Percentiles rank a stretch among this genome's conserved stretches.
Conservation (phyloP, 1,284 basidiomycete genomes). For the Irpex lacteus region DNA sequence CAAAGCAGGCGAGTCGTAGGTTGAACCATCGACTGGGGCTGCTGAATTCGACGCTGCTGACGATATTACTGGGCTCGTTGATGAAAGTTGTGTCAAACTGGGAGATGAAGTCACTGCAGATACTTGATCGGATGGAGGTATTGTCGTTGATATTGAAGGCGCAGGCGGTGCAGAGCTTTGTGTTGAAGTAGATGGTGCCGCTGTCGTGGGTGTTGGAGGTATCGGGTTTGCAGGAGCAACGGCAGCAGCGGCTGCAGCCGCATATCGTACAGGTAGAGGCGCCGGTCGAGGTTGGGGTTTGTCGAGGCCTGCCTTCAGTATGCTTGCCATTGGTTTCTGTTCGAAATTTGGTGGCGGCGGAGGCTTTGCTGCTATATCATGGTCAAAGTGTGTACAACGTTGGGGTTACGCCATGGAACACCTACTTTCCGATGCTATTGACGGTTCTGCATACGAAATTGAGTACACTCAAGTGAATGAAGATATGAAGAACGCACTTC, state of each 20-base stretch:
- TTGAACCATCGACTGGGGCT: slow-evolving; percentile 66
- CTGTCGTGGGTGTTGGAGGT: slow-evolving; percentile 25
- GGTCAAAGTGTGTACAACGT: slow-evolving; percentile 15
- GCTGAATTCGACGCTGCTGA: slow-evolving; percentile 63
- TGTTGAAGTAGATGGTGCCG: slow-evolving; percentile 35
- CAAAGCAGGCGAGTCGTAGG: slow-evolving; percentile 69
- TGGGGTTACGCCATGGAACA: background rate
- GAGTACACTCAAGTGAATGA: slow-evolving; percentile 4
- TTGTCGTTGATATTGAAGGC: slow-evolving; percentile 35
- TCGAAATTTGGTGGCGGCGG: slow-evolving; percentile 80
- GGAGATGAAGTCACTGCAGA: slow-evolving; percentile 63
- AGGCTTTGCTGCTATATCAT: slow-evolving; percentile 55
- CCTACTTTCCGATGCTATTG: slow-evolving; percentile 46
- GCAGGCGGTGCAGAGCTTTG: slow-evolving; percentile 35
- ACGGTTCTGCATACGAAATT: slow-evolving; percentile 37
- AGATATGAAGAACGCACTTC: slow-evolving; percentile 48
- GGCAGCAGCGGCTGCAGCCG: slow-evolving; percentile 88
- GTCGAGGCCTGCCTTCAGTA: slow-evolving; percentile 68
- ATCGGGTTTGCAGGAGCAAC: slow-evolving; percentile 39
- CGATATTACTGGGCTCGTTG: slow-evolving; percentile 75
- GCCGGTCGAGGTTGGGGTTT: slow-evolving; percentile 48
- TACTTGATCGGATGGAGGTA: slow-evolving; percentile 42
- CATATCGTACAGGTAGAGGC: slow-evolving; percentile 85
- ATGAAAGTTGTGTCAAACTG: slow-evolving; percentile 75
- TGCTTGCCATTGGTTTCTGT: slow-evolving; percentile 78